phyloP scores from a whole-genome alignment of 768 basidiomycete species.

The Leccinellum luteum region DNA sequence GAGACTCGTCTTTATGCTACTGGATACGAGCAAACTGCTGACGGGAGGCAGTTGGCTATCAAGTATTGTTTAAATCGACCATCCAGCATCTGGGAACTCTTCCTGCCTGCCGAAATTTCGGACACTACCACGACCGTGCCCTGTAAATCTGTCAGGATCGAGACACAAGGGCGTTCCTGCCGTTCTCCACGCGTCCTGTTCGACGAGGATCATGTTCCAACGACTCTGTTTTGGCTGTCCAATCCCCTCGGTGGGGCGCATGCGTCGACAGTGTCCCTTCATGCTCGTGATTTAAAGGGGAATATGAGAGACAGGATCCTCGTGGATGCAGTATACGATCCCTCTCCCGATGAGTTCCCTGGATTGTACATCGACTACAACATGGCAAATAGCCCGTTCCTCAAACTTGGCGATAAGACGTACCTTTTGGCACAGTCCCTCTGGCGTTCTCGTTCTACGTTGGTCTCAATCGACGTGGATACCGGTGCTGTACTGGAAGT shows the following conservation, averaged over 20 bases:
- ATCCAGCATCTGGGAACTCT: slow-evolving; percentile 50
- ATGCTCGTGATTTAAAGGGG: slow-evolving; percentile 38
- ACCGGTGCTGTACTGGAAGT: slow-evolving; percentile 40
- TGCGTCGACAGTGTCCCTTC: slow-evolving; percentile 47
- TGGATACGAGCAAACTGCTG: slow-evolving; percentile 57
- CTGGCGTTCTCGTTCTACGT: slow-evolving; percentile 53
- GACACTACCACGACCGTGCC: slow-evolving; percentile 11
- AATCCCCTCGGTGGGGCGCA: slow-evolving; percentile 58
- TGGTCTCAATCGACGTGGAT: slow-evolving; percentile 44
- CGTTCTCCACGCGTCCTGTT: slow-evolving; percentile 54
- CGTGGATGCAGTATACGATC: slow-evolving; percentile 43
- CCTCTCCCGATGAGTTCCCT: slow-evolving; percentile 46
- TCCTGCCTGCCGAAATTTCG: slow-evolving; percentile 1
- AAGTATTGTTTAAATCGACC: slow-evolving; percentile 61
- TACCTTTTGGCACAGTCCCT: slow-evolving; percentile 41
- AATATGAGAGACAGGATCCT: slow-evolving; percentile 24
- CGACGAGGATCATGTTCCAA: slow-evolving; percentile 19
- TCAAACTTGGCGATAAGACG: slow-evolving; percentile 22
- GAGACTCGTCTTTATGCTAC: slow-evolving; percentile 50
- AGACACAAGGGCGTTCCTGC: slow-evolving; percentile 42
- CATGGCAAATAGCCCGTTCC: slow-evolving; percentile 42
- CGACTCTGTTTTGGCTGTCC: slow-evolving; percentile 51
- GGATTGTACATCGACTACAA: slow-evolving; percentile 58
- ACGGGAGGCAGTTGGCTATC: slow-evolving; percentile 58
- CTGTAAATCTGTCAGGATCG: slow-evolving; percentile 35